Base-by-base conservation (phyloP, 2,329 filamentous ascomycete genomes). In the Allantophomopsis cytisporea region DNA sequence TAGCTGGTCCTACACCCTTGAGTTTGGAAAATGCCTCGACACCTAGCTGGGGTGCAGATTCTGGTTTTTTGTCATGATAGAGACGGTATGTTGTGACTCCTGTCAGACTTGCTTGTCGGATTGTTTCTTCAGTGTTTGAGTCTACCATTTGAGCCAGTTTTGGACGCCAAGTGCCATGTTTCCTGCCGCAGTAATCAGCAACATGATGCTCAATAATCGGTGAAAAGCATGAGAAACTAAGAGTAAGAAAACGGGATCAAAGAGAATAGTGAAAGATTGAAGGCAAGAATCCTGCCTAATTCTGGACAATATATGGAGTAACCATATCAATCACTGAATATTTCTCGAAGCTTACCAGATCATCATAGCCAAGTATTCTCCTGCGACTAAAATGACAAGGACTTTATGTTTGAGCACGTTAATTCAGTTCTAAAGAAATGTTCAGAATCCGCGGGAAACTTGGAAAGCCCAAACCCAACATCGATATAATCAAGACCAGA, bases 1-100 rank as follows among this genome's bases (percentile, higher is more conserved):
- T 89, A 7, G 84, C 84, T 2, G 84, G 83, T 1, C 84, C 84
- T 44, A 93, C 74, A 28, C 84, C 84, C 45, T 68, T 78, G n/a
- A 91, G 62, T 12, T 50, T 65, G 1, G 65, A 66, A 10, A 88
- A 62, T 1, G 60, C 58, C 3, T 65, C 64, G 6, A 84, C 53
- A 3, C 74, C 66, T 7, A 60, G 54, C 2, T 59, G 40, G 38
- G 53, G 48, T 23, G 54, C 50, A 5, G 14, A 11, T 21, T 16
- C 35, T 18, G 38, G 15, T 31, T 33, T 35, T 1, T 56, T 47
- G 31, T 61, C 54, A 5, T 56, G 45, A 23, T 60, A 52, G 8
- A 52, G 44, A 40, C 57, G 55, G 48, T 76, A 73, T 20, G 53
- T 40, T 4, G 54, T 50, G 42, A 80, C 65, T 0, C 74, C 79